Percentiles rank a stretch among this genome's conserved stretches.
phyloP scores from a whole-genome alignment of 2,329 filamentous ascomycete species.

The Erysiphe pulchra region DNA sequence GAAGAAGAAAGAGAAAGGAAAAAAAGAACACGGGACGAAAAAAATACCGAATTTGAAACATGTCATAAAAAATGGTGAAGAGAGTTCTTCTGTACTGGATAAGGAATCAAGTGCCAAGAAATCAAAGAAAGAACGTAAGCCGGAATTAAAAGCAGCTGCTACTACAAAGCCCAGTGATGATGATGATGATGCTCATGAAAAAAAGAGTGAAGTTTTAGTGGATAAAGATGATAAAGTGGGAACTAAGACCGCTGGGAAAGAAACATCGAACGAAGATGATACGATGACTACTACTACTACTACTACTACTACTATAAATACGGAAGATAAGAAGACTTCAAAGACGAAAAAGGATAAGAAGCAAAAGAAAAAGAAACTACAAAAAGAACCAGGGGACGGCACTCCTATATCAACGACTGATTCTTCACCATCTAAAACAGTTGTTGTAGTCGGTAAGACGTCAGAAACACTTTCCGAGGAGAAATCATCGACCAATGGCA shows the following conservation, averaged over 20 bases:
- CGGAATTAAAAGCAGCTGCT: conserved; percentile 11
- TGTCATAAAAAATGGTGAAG: conserved; percentile 4
- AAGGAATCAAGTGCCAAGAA: conserved; percentile 10
- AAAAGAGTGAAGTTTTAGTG: conserved; percentile 1
- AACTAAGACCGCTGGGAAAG: conserved; percentile 3
- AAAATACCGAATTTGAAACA: conserved; percentile 1
- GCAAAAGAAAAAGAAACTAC: conserved; percentile 12
- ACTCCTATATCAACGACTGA: no score
- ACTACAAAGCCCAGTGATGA: conserved; percentile 2
- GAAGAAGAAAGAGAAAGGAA: conserved; percentile 2
- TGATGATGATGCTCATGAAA: background rate
- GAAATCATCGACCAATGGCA: no score
- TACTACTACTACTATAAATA: no score
- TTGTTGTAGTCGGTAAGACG: no score
- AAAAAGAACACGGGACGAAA: conserved; percentile 3
- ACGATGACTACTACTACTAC: no score
- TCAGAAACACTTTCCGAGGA: no score
- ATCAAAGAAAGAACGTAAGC: conserved; percentile 15
- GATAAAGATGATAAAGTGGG: no score
- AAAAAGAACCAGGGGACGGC: background rate
- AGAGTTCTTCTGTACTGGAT: conserved; percentile 2
- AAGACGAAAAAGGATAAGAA: conserved; percentile 15
- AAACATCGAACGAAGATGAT: conserved; percentile 9
- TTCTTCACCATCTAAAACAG: no score
- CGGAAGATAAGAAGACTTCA: background rate